Conservation (phyloP, 2,329 filamentous ascomycete species). For the Xylaria polymorpha region DNA sequence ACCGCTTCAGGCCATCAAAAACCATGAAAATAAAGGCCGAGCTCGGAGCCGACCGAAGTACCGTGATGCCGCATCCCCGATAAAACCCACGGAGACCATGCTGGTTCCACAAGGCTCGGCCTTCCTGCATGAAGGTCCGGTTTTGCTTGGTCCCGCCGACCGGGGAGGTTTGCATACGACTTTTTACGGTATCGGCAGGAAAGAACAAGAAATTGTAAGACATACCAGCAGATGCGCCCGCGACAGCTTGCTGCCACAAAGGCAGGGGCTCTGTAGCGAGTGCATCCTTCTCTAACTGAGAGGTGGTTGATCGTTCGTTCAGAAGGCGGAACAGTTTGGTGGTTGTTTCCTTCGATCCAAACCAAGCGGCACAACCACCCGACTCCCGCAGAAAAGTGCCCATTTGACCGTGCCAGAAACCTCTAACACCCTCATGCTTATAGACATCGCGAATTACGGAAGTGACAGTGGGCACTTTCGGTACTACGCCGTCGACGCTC, state of each 20-base stretch:
- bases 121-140: slow-evolving; percentile 78
- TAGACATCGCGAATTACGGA: slow-evolving; percentile 83
- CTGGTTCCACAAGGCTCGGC: slow-evolving; percentile 79
- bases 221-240: slow-evolving; percentile 89
- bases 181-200: slow-evolving; percentile 97
- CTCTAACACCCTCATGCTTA: slow-evolving; percentile 80
- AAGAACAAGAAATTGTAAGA: slow-evolving; percentile 98
- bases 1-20: slow-evolving; percentile 84
- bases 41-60: slow-evolving; percentile 86
- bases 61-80: slow-evolving; percentile 93
- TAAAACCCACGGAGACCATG: slow-evolving; percentile 89
- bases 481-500: slow-evolving; percentile 55
- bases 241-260: slow-evolving; percentile 86
- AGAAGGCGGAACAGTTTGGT: slow-evolving; percentile 74
- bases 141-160: slow-evolving; percentile 65
- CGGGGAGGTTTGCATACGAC: slow-evolving; percentile 91
- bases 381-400: slow-evolving; percentile 95
- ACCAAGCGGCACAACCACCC: slow-evolving; percentile 94
- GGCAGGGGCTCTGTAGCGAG: slow-evolving; percentile 69
- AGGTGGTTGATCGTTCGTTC: slow-evolving; percentile 58
- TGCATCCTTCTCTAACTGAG: slow-evolving; percentile 55
- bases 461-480: slow-evolving; percentile 69
- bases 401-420: slow-evolving; percentile 95
- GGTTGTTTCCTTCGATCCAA: slow-evolving; percentile 87
- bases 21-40: slow-evolving; percentile 99